These are phyloP conservation scores for Fusarium succisae DNA, from an alignment of 2,329 filamentous ascomycete species.

Conservation along the genomic window DNA sequence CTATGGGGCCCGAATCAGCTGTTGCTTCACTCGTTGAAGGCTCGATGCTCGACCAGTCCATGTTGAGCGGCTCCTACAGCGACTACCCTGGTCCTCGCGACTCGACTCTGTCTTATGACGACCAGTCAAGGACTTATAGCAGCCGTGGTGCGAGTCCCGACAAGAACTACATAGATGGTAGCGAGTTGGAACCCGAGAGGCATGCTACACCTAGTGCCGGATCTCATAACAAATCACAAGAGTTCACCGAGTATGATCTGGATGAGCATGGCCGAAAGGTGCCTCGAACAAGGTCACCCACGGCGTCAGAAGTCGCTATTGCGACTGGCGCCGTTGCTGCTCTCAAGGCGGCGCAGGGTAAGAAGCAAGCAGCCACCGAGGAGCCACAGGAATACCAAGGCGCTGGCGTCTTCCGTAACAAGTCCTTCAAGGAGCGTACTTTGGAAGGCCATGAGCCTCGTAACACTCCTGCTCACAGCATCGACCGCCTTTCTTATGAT, in stretches of 20 bases:
- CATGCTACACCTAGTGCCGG: slow-evolving; percentile 52
- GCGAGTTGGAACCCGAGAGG: slow-evolving; percentile 52
- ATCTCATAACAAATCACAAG: slow-evolving; percentile 54
- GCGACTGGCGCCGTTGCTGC: slow-evolving; percentile 65
- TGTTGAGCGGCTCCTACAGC: slow-evolving; percentile 66
- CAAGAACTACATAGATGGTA: slow-evolving; percentile 55
- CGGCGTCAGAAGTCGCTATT: slow-evolving; percentile 66
- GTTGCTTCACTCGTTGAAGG: slow-evolving; percentile 88
- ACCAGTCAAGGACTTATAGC: slow-evolving; percentile 45
- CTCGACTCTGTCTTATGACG: slow-evolving; percentile 47
- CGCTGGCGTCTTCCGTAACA: slow-evolving; percentile 66
- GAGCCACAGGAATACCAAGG: slow-evolving; percentile 53
- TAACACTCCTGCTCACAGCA: slow-evolving; percentile 66
- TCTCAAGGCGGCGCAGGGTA: slow-evolving; percentile 59
- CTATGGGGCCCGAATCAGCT: slow-evolving; percentile 81
- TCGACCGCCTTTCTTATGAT: slow-evolving; percentile 65
- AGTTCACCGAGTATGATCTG: slow-evolving; percentile 65
- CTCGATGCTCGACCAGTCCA: slow-evolving; percentile 73
- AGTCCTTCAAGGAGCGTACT: slow-evolving; percentile 73
- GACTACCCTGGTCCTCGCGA: slow-evolving; percentile 56
- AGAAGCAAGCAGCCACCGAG: slow-evolving; percentile 51
- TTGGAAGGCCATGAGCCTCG: slow-evolving; percentile 64
- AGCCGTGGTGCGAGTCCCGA: slow-evolving; percentile 52
- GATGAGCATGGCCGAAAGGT: slow-evolving; percentile 68
- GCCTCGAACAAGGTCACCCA: slow-evolving; percentile 58